Base-by-base conservation (phyloP, 148 eudicot genomes). In the Nepenthes mirabilis region DNA sequence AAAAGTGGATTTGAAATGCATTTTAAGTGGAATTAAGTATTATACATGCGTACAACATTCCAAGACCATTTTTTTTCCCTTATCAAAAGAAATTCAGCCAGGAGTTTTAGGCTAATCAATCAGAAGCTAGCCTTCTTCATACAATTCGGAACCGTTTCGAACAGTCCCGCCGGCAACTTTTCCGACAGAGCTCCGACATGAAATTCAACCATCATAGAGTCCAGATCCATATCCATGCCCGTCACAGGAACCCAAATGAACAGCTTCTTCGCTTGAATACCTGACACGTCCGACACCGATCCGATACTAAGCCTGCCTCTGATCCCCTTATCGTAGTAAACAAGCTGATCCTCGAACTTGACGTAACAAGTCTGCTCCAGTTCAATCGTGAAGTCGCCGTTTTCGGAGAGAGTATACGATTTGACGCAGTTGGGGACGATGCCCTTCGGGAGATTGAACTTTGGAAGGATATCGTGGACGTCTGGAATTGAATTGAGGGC, bases 381-480 rank as follows among this genome's bases (percentile, higher is more conserved):
- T 1, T 68, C 37, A 34, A 90, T 68, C 9, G 61, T 51, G 72
- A 90, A 83, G 54, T 57, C 35, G 6, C 87, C 87, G 71, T 80
- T 75, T 35, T 70, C 8, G n/a, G 84, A 80, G 52, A 86, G 77
- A 2, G 78, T 2, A 62, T 80, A 90, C n/a, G 97, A 75, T 14
- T 76, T 77, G 61, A 79, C 82, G 11, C 69, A 82, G 65, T 76
- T 14, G 0, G 95, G 95, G 60, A 90, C 34, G 55, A 90, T 68
- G 7, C 97, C 97, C 59, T 68, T 73, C 11, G 95, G 97, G 56
- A 90, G 70, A 56, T 84, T 80, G 83, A 66, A 90, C 11, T 36
- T 9, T 1, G 84, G 78, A 68, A 90, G 84, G 65, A 90, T 82
- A 64, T 86, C 95, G 65, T 90, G 95, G 66, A 90, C 66, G 74